A percentile compares a stretch with the other conserved stretches of the same genome.
phyloP scores from a whole-genome alignment of 495 filamentous ascomycete species.

The Hypoxylon perforatum region DNA sequence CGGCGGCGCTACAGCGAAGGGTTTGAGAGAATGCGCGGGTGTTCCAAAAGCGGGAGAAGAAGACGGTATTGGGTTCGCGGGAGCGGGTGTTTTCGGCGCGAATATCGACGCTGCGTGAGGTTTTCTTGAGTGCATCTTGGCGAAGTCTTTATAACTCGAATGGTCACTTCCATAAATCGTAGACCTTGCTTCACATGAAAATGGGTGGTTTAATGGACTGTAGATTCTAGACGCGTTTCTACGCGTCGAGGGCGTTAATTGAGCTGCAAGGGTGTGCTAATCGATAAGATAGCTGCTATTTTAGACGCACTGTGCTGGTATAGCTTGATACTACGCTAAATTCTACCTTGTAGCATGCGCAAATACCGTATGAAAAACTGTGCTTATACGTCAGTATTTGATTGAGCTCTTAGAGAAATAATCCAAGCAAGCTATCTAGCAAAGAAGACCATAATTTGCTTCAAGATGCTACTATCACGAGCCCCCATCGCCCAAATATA shows the following conservation, averaged over 20 bases:
- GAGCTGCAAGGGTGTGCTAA: slow-evolving; percentile 10
- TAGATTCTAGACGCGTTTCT: slow-evolving; percentile 27
- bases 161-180: slow-evolving; percentile 8
- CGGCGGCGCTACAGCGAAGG: slow-evolving; percentile 62
- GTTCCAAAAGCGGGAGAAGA: slow-evolving; percentile 92
- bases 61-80: slow-evolving; percentile 74
- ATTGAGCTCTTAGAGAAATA: neutral
- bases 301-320: neutral
- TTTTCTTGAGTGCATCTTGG: slow-evolving; percentile 48
- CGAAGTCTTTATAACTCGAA: neutral
- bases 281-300: neutral
- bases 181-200: neutral
- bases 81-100: slow-evolving; percentile 49
- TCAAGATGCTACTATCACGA: slow-evolving; percentile 41
- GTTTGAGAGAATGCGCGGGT: slow-evolving; percentile 76
- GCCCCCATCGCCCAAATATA: slow-evolving; percentile 28
- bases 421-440: neutral
- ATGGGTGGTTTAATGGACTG: slow-evolving; percentile 24
- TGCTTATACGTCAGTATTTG: slow-evolving; percentile 17
- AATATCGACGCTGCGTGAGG: slow-evolving; percentile 50
- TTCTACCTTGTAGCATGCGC: no score
- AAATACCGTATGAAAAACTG: neutral
- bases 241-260: slow-evolving; percentile 48
- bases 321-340: neutral
- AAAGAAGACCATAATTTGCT: slow-evolving; percentile 1